phyloP scores from a whole-genome alignment of 192 early-diverging fungal genomes.

The Entomortierella beljakovae region DNA sequence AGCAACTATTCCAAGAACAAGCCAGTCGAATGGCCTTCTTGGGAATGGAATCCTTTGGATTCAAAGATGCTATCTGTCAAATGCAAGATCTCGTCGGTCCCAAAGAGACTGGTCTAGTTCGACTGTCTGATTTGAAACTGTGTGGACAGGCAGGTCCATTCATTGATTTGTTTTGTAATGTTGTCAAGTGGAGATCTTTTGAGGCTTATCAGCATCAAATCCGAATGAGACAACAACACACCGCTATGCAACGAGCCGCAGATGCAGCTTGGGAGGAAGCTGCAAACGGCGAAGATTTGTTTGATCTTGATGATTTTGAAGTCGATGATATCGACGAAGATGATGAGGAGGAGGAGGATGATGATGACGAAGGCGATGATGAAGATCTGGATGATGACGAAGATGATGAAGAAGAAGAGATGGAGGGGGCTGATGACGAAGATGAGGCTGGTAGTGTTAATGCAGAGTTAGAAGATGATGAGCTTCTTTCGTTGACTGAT shows the following conservation, averaged over 20 bases:
- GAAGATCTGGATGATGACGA: slow-evolving; percentile 17
- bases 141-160: slow-evolving; percentile 53
- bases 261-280: slow-evolving; percentile 52
- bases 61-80: slow-evolving; percentile 52
- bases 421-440: slow-evolving; percentile 10
- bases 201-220: slow-evolving; percentile 54
- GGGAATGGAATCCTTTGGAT: slow-evolving; percentile 51
- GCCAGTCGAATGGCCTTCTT: slow-evolving; percentile 45
- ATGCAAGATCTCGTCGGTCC: slow-evolving; percentile 52
- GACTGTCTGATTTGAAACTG: slow-evolving; percentile 44
- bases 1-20: slow-evolving; percentile 90
- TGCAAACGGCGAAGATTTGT: slow-evolving; percentile 34
- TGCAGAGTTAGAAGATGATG: neutral
- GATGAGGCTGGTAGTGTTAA: neutral
- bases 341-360: slow-evolving; percentile 13
- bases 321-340: slow-evolving; percentile 16
- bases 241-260: slow-evolving; percentile 51
- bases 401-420: slow-evolving; percentile 2
- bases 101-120: slow-evolving; percentile 23
- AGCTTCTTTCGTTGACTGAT: neutral
- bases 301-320: slow-evolving; percentile 29
- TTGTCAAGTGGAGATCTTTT: slow-evolving; percentile 43
- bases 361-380: slow-evolving; percentile 19
- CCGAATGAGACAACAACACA: slow-evolving; percentile 49
- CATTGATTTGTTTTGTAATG: slow-evolving; percentile 52